A percentile compares a stretch with the other conserved stretches of the same genome.
phyloP scores from a whole-genome alignment of 805 yeast species.

The Priceomyces medius region DNA sequence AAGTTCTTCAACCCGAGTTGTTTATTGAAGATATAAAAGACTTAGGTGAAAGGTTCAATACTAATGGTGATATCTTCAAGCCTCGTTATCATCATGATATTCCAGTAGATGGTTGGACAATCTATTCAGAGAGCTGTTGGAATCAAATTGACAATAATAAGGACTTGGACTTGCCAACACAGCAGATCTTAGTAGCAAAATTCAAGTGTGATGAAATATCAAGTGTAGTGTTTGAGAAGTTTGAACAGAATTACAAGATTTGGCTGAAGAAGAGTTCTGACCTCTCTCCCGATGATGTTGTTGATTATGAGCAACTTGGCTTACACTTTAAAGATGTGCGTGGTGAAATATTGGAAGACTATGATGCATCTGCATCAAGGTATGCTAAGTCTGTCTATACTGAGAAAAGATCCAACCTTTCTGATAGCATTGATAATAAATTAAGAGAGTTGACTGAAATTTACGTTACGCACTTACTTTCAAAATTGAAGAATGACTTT shows the following conservation, averaged over 20 bases:
- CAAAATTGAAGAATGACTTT: slow-evolving; percentile 11
- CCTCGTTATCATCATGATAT: slow-evolving; percentile 76
- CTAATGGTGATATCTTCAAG: slow-evolving; percentile 50
- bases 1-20: slow-evolving; percentile 71
- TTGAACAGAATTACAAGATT: slow-evolving; percentile 19
- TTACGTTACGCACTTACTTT: slow-evolving; percentile 3
- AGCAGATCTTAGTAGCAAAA: slow-evolving; percentile 90
- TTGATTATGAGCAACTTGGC: slow-evolving; percentile 44
- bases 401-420: slow-evolving; percentile 55
- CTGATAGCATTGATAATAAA: slow-evolving; percentile 34
- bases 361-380: slow-evolving; percentile 73
- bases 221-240: slow-evolving; percentile 31
- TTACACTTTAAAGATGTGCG: slow-evolving; percentile 43
- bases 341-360: slow-evolving; percentile 46
- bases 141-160: slow-evolving; percentile 88
- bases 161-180: slow-evolving; percentile 95
- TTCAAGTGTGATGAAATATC: slow-evolving; percentile 92
- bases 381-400: slow-evolving; percentile 67
- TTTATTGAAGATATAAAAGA: slow-evolving; percentile 59
- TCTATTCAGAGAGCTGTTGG: slow-evolving; percentile 92
- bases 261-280: slow-evolving; percentile 11
- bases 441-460: slow-evolving; percentile 36
- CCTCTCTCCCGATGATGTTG: slow-evolving; percentile 1
- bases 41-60: slow-evolving; percentile 63
- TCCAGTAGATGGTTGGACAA: slow-evolving; percentile 95